Base-by-base conservation (phyloP, 805 yeast genomes). In the Metschnikowia henanensis region DNA sequence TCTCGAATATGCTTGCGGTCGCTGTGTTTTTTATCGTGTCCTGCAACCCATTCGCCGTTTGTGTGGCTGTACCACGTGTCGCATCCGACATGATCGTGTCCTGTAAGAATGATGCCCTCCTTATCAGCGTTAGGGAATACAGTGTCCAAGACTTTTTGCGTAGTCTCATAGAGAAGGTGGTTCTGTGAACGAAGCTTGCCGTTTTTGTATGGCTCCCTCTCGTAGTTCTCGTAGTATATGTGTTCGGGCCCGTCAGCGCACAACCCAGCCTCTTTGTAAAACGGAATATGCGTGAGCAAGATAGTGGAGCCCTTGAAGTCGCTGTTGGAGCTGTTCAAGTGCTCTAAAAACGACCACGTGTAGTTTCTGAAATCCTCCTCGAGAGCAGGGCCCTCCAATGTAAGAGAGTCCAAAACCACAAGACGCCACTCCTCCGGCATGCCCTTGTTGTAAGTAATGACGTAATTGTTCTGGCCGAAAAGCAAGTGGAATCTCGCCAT, bases 21-120 rank as follows among this genome's bases (percentile, higher is more conserved):
- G 10, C 67, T 52, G 6, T 51, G 53, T 12, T 17, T 25, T 31
- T 61, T 59, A 3, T 60, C 56, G 50, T 78, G 80, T 0, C 78
- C 61, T 0, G 90, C 86, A 5, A 62, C 72, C 95, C 95, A 86
- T 15, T 68, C 64, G 5, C 72, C 73, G 45, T 58, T 71, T 1
- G 51, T 49, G 33, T 50, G 54, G 59, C 77, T 79, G 61, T 86
- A 88, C 62, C 76, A 73, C 29, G 82, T 77, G 53, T 81, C 83
- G 60, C 99, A 94, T 1, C 99, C 99, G 52, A 84, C 91, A 59
- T 94, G 99, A 59, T 94, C 99, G 65, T 94, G 99, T 1, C 99
- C 99, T 0, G 96, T 87, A 32, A 92, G 66, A 3, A 94, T 80
- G 8, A 92, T 72, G 17, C 98, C 98, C 16, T 84, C 81, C 50